A percentile compares a stretch with the other conserved stretches of the same genome.
phyloP scores from a whole-genome alignment of 2,329 filamentous ascomycete genomes.

The Nannizzia gypsea region DNA sequence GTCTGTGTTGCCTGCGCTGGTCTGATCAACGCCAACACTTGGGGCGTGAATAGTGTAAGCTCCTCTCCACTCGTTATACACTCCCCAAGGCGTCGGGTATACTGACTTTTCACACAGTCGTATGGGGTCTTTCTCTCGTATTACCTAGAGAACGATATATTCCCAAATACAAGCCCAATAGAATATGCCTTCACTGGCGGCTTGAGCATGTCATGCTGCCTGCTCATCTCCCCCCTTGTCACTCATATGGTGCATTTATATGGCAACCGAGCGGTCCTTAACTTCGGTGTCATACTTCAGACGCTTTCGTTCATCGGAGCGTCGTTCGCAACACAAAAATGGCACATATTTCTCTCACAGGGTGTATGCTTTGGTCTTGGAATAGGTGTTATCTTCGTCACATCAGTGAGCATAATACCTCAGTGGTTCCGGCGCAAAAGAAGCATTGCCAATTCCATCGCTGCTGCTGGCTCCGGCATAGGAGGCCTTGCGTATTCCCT shows the following conservation, averaged over 20 bases:
- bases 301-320: constrained; percentile 45
- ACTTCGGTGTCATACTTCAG: constrained; percentile 45
- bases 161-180: constrained; percentile 43
- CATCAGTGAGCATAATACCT: constrained; percentile 43
- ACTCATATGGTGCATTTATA: constrained; percentile 42
- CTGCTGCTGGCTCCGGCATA: constrained; percentile 46
- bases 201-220: constrained; percentile 46
- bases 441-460: constrained; percentile 49
- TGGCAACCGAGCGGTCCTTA: constrained; percentile 44
- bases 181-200: constrained; percentile 51
- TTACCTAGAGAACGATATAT: constrained; percentile 45
- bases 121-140: constrained; percentile 50
- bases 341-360: constrained; percentile 50
- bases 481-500: constrained; percentile 51
- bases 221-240: constrained; percentile 46
- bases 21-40: constrained; percentile 58
- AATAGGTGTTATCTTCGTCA: constrained; percentile 52
- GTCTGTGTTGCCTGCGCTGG: constrained; percentile 45
- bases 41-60: constrained; percentile 57
- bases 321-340: constrained; percentile 45
- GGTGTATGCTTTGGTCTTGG: constrained; percentile 52
- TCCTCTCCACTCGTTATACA: constrained; percentile 1
- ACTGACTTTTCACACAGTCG: constrained; percentile 19
- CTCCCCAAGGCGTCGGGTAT: neutral
- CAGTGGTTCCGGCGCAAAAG: constrained; percentile 52